These are phyloP conservation scores for Marsdenia floribunda DNA, from an alignment of 257 asterid species.

Conservation along the genomic window DNA sequence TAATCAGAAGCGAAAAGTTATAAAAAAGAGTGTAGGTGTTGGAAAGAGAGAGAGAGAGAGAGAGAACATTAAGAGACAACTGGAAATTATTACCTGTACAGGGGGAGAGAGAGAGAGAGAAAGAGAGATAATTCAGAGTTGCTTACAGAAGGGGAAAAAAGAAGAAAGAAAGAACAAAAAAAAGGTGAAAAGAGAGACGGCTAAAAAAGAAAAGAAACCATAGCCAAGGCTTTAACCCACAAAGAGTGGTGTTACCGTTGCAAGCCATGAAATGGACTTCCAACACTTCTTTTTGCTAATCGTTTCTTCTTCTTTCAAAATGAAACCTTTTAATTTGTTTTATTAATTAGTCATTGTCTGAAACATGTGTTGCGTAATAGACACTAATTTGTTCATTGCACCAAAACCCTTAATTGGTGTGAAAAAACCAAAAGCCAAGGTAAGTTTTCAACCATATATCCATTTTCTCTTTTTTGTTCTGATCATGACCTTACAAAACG, in stretches of 20 bases:
- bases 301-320: not conserved
- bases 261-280: slow-evolving; percentile 18
- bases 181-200: slow-evolving; percentile 17
- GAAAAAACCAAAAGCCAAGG: too few species aligned
- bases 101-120: not conserved
- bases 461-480: too few species aligned
- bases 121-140: not conserved
- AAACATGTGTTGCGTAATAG: not conserved
- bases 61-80: too few species aligned
- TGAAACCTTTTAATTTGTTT: not conserved
- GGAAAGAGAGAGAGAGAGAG: not conserved
- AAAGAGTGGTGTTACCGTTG: slow-evolving; percentile 18
- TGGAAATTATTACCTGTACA: too few species aligned
- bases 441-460: too few species aligned
- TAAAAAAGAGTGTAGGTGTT: not conserved
- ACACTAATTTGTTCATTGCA: not conserved
- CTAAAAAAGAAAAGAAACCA: slow-evolving; percentile 12
- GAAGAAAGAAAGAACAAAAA: too few species aligned
- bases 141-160: not conserved
- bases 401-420: too few species aligned
- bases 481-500: too few species aligned
- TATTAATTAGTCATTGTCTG: slow-evolving; percentile 4
- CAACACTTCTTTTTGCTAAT: not conserved
- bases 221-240: slow-evolving; percentile 9
- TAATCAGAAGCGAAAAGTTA: not conserved